These are phyloP conservation scores for Cladorrhinum sp. DNA, from an alignment of 2,329 filamentous ascomycete species.

Conservation along the genomic window DNA sequence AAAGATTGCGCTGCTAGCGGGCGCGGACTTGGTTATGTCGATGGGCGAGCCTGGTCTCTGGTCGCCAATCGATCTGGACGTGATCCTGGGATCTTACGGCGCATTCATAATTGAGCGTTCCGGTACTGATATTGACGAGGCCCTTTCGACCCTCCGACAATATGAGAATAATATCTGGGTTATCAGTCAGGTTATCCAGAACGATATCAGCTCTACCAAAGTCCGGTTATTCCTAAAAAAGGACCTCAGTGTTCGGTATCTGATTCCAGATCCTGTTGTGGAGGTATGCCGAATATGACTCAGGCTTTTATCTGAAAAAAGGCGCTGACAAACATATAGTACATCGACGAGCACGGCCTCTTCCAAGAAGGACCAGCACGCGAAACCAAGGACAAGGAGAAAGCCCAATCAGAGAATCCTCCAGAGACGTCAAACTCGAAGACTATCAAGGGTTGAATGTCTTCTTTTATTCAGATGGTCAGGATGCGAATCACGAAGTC, in stretches of 20 bases:
- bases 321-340: constrained; percentile 52
- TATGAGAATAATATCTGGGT: constrained; percentile 86
- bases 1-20: constrained; percentile 74
- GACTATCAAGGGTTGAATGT: constrained; percentile 10
- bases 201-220: constrained; percentile 79
- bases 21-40: constrained; percentile 62
- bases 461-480: background rate
- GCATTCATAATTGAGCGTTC: constrained; percentile 84
- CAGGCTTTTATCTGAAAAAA: background rate
- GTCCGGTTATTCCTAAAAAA: constrained; percentile 77
- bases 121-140: constrained; percentile 85
- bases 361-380: constrained; percentile 50
- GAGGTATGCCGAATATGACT: constrained; percentile 20
- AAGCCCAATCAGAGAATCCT: constrained; percentile 10
- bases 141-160: constrained; percentile 73
- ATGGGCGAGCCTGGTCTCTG: constrained; percentile 68
- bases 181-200: constrained; percentile 83
- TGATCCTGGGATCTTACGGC: constrained; percentile 81
- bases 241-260: constrained; percentile 68
- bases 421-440: constrained; percentile 10
- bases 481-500: background rate
- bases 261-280: constrained; percentile 65
- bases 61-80: constrained; percentile 79
- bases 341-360: constrained; percentile 65
- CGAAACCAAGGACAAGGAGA: constrained; percentile 16